A percentile compares a stretch with the other conserved stretches of the same genome.
phyloP scores from a whole-genome alignment of 2,329 filamentous ascomycete species.

The Fusarium foetens region DNA sequence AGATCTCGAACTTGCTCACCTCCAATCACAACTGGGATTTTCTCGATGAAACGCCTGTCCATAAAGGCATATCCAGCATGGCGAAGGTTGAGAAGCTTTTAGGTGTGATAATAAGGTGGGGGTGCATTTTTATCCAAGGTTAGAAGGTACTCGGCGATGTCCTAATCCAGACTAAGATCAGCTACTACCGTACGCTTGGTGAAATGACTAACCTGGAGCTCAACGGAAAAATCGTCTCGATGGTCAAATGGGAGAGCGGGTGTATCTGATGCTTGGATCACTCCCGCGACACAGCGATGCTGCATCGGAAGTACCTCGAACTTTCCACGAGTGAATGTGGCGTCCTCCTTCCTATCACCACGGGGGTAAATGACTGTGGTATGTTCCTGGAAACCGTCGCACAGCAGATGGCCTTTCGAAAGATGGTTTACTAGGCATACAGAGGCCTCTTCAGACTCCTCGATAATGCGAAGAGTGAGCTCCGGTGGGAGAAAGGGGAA shows the following conservation, averaged over 20 bases:
- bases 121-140: neutral
- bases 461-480: neutral
- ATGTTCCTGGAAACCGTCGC: neutral
- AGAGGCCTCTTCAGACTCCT: neutral
- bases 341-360: neutral
- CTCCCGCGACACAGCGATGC: neutral
- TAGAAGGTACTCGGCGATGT: neutral
- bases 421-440: neutral
- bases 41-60: neutral
- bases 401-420: neutral
- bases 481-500: neutral
- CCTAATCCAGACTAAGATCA: neutral
- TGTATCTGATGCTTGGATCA: neutral
- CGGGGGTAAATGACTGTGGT: neutral
- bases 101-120: neutral
- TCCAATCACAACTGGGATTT: neutral
- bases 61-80: neutral
- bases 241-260: neutral
- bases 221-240: neutral
- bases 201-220: neutral
- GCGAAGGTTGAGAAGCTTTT: neutral
- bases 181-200: neutral
- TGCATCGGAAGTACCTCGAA: neutral
- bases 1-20: neutral
- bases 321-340: neutral